A percentile compares a stretch with the other conserved stretches of the same genome.
Conservation (phyloP, 2,329 filamentous ascomycete genomes). For the Pseudogymnoascus sp. region DNA sequence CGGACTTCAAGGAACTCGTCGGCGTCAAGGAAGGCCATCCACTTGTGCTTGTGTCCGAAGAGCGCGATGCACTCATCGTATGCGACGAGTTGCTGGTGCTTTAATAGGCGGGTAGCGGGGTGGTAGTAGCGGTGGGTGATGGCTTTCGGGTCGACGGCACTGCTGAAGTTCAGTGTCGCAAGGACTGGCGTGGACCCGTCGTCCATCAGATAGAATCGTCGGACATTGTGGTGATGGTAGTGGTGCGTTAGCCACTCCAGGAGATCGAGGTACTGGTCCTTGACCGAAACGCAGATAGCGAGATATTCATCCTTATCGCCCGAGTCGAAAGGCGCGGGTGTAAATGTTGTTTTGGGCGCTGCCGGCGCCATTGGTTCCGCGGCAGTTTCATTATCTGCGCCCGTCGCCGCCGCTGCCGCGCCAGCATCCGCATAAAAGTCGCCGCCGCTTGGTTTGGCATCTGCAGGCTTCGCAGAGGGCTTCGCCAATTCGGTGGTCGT, state of each 20-base stretch:
- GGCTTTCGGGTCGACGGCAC: constrained; percentile 16
- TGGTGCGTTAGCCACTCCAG: constrained; percentile 22
- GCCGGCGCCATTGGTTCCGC: background rate
- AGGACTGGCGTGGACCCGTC: constrained; percentile 22
- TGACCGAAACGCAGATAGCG: constrained; percentile 21
- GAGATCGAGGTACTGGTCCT: constrained; percentile 20
- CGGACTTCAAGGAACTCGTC: constrained; percentile 27
- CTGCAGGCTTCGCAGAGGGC: background rate
- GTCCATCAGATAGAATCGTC: constrained; percentile 24
- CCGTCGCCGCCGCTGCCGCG: background rate
- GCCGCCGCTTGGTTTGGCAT: background rate
- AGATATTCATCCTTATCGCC: constrained; percentile 17
- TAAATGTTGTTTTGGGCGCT: background rate
- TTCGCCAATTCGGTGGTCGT: background rate
- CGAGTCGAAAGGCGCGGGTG: background rate
- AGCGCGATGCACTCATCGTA: constrained; percentile 20
- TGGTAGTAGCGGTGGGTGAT: constrained; percentile 21
- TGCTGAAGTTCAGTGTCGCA: constrained; percentile 9
- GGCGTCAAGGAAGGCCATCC: constrained; percentile 27
- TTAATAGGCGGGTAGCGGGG: constrained; percentile 5
- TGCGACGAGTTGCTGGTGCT: constrained; percentile 16
- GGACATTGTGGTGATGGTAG: constrained; percentile 21
- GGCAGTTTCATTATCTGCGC: background rate
- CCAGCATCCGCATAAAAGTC: background rate
- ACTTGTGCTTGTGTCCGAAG: constrained; percentile 23